Evolutionary conservation across 345 rosid genomes (phyloP), one percentile per base, ranked within the genome.

Genomic region (Brassica rapa): DNA sequence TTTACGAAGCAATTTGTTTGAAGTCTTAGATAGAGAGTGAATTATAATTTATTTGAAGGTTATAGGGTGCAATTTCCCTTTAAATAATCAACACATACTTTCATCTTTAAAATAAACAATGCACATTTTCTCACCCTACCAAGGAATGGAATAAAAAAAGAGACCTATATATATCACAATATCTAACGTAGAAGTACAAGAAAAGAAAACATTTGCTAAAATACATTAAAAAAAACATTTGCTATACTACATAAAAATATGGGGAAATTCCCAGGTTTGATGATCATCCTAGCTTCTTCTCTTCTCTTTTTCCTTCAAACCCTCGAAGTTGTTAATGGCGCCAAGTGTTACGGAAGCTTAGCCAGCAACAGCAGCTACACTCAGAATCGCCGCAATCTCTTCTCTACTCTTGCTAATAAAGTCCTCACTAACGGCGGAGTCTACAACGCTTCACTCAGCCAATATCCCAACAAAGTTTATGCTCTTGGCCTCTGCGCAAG

Each of bases 401-500:
- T 61, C 65, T 27, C 37, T 27, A 27, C 37, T 27, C 65, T 61
- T 61, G 2, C 37, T 6, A 6, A 27, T 12, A 6, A 61, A 27
- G 19, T 61, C 37, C 35, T 68, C 7, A 0, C 35, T 5, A n/a
- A 68, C 6, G 24, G 60, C 5, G 71, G 71, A 24, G 8, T 68
- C 39, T 46, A 68, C 60, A 68, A 68, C 33, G 56, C 55, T 66
- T 66, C 70, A 39, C 56, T 21, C 11, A 21, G 70, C 33, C 4
- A 39, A 39, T 14, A 6, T 25, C 37, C 60, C 23, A 68, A 46
- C 59, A 68, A 8, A 46, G 71, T 24, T 4, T 2, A 46, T 12
- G 60, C 23, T 46, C 71, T 68, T 43, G 71, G 7, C 71, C 59
- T 68, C 37, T 68, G 71, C 71, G 59, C 37, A 27, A 68, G 71